Conservation (phyloP, 2,329 filamentous ascomycete genomes). For the Penicillium sp. region DNA sequence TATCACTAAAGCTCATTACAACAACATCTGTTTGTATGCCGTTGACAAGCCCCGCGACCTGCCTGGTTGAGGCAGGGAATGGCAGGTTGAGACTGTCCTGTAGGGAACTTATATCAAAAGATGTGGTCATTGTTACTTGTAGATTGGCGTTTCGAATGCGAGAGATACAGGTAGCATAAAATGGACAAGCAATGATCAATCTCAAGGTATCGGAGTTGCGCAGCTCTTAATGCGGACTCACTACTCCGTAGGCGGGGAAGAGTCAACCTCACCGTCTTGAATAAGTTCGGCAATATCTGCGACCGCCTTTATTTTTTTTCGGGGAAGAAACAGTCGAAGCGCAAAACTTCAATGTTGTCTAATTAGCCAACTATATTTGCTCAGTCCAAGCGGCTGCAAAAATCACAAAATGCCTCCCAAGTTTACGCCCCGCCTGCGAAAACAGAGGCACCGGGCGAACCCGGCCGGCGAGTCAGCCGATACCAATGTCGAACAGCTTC, state of each 20-base stretch:
- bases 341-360: not conserved
- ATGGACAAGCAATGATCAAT: not conserved
- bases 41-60: slow-evolving; percentile 60
- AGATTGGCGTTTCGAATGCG: not conserved
- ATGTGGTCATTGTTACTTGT: slow-evolving; percentile 24
- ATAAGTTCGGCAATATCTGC: slow-evolving; percentile 13
- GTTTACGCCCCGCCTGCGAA: slow-evolving; percentile 56
- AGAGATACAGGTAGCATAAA: not conserved
- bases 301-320: slow-evolving; percentile 27
- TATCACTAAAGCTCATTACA: slow-evolving; percentile 75
- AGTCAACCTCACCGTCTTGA: slow-evolving; percentile 15
- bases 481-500: slow-evolving; percentile 42
- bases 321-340: slow-evolving; percentile 6
- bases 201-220: slow-evolving; percentile 6
- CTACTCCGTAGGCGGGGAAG: slow-evolving; percentile 19
- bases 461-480: slow-evolving; percentile 43
- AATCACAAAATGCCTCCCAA: slow-evolving; percentile 39
- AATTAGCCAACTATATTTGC: slow-evolving; percentile 10
- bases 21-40: slow-evolving; percentile 68
- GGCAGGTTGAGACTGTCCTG: slow-evolving; percentile 49
- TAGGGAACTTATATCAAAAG: slow-evolving; percentile 24
- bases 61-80: slow-evolving; percentile 65
- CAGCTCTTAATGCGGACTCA: too few species aligned
- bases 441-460: slow-evolving; percentile 49
- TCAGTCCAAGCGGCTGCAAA: slow-evolving; percentile 13